Evolutionary conservation across 495 filamentous ascomycete genomes (phyloP).

Genomic region (Chlorociboria aeruginascens): DNA sequence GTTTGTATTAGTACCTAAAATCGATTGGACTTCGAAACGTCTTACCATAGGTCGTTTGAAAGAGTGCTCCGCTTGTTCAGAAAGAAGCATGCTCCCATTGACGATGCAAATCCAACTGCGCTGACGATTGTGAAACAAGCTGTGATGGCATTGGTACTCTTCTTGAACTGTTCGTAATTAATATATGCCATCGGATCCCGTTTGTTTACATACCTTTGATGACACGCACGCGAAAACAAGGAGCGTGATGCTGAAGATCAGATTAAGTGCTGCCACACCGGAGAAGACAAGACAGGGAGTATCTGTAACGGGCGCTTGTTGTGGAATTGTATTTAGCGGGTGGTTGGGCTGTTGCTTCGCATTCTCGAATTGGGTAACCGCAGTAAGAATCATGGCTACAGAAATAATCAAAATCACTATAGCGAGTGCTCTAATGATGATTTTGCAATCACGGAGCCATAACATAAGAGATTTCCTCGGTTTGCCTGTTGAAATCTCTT

Average conservation of each 20-base stretch:
- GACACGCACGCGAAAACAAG: conserved; percentile 8
- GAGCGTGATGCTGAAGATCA: conserved; percentile 5
- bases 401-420: conserved; percentile 10
- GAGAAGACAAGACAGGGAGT: conserved; percentile 8
- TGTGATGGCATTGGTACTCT: conserved; percentile 10
- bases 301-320: conserved; percentile 9
- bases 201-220: conserved; percentile 1
- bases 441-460: neutral
- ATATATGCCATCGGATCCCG: neutral
- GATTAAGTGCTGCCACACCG: conserved; percentile 8
- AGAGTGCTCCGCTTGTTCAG: conserved; percentile 4
- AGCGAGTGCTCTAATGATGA: conserved; percentile 6
- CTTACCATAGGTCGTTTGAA: conserved; percentile 10
- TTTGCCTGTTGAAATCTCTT: neutral
- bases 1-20: neutral
- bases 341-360: conserved; percentile 2
- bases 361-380: conserved; percentile 6
- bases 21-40: neutral
- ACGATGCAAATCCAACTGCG: conserved; percentile 7
- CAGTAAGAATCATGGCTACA: conserved; percentile 8
- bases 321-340: neutral
- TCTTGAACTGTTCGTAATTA: conserved; percentile 5
- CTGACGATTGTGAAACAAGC: conserved; percentile 7
- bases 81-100: conserved; percentile 12
- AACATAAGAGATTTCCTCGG: conserved; percentile 3